These are phyloP conservation scores for Xylaria venustula DNA, from an alignment of 495 filamentous ascomycete genomes.

Conservation along the genomic window DNA sequence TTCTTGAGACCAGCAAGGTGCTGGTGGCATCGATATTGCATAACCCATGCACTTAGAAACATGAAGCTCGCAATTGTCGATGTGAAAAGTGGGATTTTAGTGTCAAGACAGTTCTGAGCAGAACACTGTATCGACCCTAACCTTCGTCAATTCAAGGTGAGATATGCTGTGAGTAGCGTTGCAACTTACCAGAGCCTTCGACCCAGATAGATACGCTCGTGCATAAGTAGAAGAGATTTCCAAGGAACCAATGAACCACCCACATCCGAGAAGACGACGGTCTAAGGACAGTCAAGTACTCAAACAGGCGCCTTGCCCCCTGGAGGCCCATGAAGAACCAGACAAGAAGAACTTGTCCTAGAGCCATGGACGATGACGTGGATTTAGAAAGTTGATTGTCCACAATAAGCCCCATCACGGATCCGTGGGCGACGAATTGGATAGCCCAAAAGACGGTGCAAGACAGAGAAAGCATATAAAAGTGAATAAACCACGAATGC, in stretches of 20 bases:
- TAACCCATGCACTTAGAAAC: constrained; percentile 71
- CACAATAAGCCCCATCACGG: constrained; percentile 44
- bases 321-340: constrained; percentile 75
- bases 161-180: not conserved
- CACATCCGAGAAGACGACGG: constrained; percentile 72
- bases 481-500: constrained; percentile 83
- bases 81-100: constrained; percentile 53
- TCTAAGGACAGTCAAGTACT: constrained; percentile 63
- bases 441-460: constrained; percentile 74
- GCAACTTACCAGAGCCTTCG: constrained; percentile 69
- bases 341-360: constrained; percentile 63
- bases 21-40: constrained; percentile 78
- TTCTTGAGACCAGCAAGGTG: constrained; percentile 79
- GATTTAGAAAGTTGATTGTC: constrained; percentile 9
- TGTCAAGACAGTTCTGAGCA: constrained; percentile 20
- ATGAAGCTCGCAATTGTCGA: constrained; percentile 59
- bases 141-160: constrained; percentile 18
- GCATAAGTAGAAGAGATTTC: constrained; percentile 71
- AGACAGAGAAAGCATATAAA: constrained; percentile 71
- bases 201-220: constrained; percentile 80
- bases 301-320: constrained; percentile 69
- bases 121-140: constrained; percentile 24
- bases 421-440: constrained; percentile 63
- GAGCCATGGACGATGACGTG: constrained; percentile 56
- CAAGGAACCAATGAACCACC: constrained; percentile 76